Conservation (phyloP, 2,329 filamentous ascomycete genomes). For the Alternaria longipes region DNA sequence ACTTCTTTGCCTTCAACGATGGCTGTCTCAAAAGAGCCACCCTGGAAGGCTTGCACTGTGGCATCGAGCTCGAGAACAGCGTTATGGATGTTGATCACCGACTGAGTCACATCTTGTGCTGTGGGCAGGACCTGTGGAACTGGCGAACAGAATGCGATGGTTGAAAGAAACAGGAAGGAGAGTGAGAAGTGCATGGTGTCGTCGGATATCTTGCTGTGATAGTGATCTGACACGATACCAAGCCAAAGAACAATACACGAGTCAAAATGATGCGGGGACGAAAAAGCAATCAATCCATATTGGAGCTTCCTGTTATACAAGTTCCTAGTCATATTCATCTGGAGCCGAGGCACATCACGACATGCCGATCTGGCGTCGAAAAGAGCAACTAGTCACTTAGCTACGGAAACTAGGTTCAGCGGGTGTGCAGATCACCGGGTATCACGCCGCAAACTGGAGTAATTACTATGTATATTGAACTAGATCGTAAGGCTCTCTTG, state of each 20-base stretch:
- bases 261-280: not conserved
- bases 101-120: conserved; percentile 12
- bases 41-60: conserved; percentile 14
- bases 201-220: not conserved
- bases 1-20: conserved; percentile 26
- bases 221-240: not conserved
- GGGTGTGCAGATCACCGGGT: not conserved
- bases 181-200: conserved; percentile 1
- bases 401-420: not conserved
- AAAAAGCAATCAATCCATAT: not conserved
- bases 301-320: not conserved
- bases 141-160: conserved; percentile 3
- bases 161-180: conserved; percentile 2
- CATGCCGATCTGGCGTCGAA: conserved; percentile 2
- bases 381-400: not conserved
- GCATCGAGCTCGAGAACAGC: conserved; percentile 24
- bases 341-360: conserved; percentile 1
- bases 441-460: not conserved
- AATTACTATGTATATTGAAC: not conserved
- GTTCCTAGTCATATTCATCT: not conserved
- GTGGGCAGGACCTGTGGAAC: conserved; percentile 2
- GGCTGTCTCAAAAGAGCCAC: conserved; percentile 13
- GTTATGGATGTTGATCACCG: conserved; percentile 24
- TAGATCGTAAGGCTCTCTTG: not conserved
- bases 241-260: not conserved